phyloP scores from a whole-genome alignment of 2,329 filamentous ascomycete species.

The Fusarium sp. region DNA sequence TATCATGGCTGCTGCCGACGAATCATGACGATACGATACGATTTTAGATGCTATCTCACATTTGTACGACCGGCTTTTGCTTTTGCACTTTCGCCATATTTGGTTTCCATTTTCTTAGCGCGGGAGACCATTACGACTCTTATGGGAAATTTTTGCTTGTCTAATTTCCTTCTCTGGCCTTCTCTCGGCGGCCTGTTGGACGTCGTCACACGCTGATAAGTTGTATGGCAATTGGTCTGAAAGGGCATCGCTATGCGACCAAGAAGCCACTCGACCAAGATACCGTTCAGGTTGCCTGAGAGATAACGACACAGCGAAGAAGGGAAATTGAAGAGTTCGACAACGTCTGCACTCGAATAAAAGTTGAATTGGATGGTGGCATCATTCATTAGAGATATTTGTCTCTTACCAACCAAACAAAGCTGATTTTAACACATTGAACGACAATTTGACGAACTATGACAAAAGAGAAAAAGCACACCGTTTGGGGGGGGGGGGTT shows the following conservation, averaged over 20 bases:
- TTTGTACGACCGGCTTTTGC: constrained; percentile 35
- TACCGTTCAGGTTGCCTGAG: neutral
- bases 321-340: neutral
- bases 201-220: neutral
- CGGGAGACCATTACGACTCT: constrained; percentile 23
- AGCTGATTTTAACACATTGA: constrained; percentile 1
- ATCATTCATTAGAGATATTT: constrained; percentile 19
- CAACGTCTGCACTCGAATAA: constrained; percentile 14
- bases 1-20: constrained; percentile 31
- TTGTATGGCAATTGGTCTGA: neutral
- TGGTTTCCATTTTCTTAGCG: constrained; percentile 11
- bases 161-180: neutral
- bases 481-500: constrained; percentile 1
- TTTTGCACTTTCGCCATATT: constrained; percentile 1
- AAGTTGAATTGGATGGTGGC: constrained; percentile 14
- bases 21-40: constrained; percentile 47
- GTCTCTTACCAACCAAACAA: neutral
- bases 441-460: constrained; percentile 36
- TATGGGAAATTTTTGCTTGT: neutral
- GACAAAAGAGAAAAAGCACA: constrained; percentile 34
- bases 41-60: constrained; percentile 44
- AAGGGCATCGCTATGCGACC: neutral
- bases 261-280: neutral
- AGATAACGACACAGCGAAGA: neutral
- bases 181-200: neutral